Base-by-base conservation (phyloP, 2,329 filamentous ascomycete genomes). In the Epichloe scottii region DNA sequence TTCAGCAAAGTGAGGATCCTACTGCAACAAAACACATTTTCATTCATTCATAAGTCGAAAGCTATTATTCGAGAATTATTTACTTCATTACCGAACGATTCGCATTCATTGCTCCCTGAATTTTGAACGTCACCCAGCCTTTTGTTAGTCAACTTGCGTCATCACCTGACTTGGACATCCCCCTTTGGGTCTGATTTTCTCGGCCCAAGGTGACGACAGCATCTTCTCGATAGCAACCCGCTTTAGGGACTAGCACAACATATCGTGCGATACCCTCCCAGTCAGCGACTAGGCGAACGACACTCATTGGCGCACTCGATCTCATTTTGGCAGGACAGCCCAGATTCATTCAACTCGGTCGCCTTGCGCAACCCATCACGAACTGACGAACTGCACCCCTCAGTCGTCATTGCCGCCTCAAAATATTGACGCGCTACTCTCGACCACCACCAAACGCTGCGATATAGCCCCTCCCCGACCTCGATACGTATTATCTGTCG, bases 141-240 rank as follows among this genome's bases (percentile, higher is more conserved):
- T 30, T 30, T 30, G 10, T 11, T 30, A 19, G 15, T 21, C 38
- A 35, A 4, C 15, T 39, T 19, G 21, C 40, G 40, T 51, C 46
- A 51, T 54, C 52, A 54, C 52, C 52, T 54, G 52, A 54, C 46
- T 34, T 49, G 46, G 45, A 51, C 48, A 19, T 34, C 40, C 46
- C 26, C 46, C 23, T 26, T 49, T 35, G 21, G 46, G n/a, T 42
- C 17, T 43, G 19, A 46, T 45, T 47, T 46, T 51, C 40, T 12
- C 3, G 37, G 21, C n/a, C 41, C 38, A 38, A 48, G 15, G 37
- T n/a, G 30, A 37, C 2, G 38, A 23, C 19, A 21, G 38, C 21
- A 15, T 46, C 43, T 35, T 10, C 7, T 26, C 45, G 21, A 15
- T n/a, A 15, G 19, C 15, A 30, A 34, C 42, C n/a, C 42, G 21